Percentiles rank a stretch among this genome's conserved stretches.
These are phyloP conservation scores for Dryadomyces sulphureus DNA, from an alignment of 2,329 filamentous ascomycete genomes.

Conservation along the genomic window DNA sequence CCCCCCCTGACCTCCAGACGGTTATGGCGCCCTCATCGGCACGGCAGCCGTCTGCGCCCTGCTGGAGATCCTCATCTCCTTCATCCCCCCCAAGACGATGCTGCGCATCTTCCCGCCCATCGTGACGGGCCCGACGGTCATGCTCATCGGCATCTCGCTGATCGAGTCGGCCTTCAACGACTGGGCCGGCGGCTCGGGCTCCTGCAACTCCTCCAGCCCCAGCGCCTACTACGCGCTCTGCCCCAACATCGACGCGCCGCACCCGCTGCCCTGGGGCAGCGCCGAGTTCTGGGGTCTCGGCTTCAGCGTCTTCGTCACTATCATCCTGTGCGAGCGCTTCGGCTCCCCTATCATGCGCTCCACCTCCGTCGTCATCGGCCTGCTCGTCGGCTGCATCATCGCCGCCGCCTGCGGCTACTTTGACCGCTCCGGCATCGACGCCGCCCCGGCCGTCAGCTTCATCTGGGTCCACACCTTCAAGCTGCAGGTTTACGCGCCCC, in stretches of 20 bases:
- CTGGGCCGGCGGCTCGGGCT: slow-evolving; percentile 63
- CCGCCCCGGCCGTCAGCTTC: slow-evolving; percentile 58
- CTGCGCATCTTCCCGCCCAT: slow-evolving; percentile 67
- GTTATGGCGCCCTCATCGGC: slow-evolving; percentile 62
- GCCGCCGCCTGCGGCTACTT: slow-evolving; percentile 69
- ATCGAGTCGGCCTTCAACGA: slow-evolving; percentile 58
- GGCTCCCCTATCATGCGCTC: slow-evolving; percentile 77
- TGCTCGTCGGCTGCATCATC: slow-evolving; percentile 64
- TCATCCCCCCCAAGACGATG: slow-evolving; percentile 53
- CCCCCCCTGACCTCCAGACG: slow-evolving; percentile 23
- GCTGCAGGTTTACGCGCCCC: slow-evolving; percentile 54
- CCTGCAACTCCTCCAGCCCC: slow-evolving; percentile 33
- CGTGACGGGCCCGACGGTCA: slow-evolving; percentile 27
- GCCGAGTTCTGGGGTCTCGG: slow-evolving; percentile 54
- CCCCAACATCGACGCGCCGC: slow-evolving; percentile 52
- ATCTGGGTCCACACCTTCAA: slow-evolving; percentile 69
- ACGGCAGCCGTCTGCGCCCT: slow-evolving; percentile 51
- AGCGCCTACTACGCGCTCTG: slow-evolving; percentile 47
- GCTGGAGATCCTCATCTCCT: slow-evolving; percentile 60
- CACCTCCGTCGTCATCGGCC: slow-evolving; percentile 58
- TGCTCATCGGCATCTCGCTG: slow-evolving; percentile 59
- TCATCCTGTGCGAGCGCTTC: slow-evolving; percentile 68
- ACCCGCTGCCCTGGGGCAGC: slow-evolving; percentile 62
- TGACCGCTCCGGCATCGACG: slow-evolving; percentile 53
- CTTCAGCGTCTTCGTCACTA: slow-evolving; percentile 56